Conservation (phyloP, 164 flowering plant species). For the Euptelea pleiosperma region DNA sequence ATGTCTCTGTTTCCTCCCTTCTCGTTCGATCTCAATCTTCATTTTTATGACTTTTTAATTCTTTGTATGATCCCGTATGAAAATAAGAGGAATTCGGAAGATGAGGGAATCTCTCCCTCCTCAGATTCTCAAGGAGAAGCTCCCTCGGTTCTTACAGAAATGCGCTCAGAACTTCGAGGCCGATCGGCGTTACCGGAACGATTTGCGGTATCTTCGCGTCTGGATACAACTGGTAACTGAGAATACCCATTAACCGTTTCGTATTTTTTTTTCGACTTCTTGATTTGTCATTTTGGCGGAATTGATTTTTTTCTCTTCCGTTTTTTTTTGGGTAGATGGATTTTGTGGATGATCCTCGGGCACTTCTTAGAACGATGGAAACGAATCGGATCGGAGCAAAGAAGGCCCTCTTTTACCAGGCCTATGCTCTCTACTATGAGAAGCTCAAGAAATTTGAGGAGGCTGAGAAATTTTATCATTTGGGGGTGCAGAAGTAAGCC, state of each 20-base stretch:
- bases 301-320: conserved; percentile 1
- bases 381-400: conserved; percentile 58
- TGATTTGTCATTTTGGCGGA: not conserved
- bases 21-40: not conserved
- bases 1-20: conserved; percentile 1
- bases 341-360: conserved; percentile 74
- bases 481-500: conserved; percentile 82
- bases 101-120: conserved; percentile 66
- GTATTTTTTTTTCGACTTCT: not conserved
- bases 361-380: conserved; percentile 65
- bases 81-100: conserved; percentile 65
- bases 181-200: conserved; percentile 69
- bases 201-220: conserved; percentile 76
- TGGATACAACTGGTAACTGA: conserved; percentile 83
- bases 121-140: conserved; percentile 62
- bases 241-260: not conserved
- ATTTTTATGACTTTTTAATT: not conserved
- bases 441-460: conserved; percentile 77
- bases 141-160: conserved; percentile 91
- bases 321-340: conserved; percentile 58
- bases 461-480: conserved; percentile 79
- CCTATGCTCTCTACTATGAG: conserved; percentile 86
- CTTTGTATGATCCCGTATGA: not conserved
- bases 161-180: conserved; percentile 61
- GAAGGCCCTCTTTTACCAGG: conserved; percentile 75